Base-by-base conservation (phyloP, 176 grass and related monocot genomes). In the Puccinellia tenuiflora region DNA sequence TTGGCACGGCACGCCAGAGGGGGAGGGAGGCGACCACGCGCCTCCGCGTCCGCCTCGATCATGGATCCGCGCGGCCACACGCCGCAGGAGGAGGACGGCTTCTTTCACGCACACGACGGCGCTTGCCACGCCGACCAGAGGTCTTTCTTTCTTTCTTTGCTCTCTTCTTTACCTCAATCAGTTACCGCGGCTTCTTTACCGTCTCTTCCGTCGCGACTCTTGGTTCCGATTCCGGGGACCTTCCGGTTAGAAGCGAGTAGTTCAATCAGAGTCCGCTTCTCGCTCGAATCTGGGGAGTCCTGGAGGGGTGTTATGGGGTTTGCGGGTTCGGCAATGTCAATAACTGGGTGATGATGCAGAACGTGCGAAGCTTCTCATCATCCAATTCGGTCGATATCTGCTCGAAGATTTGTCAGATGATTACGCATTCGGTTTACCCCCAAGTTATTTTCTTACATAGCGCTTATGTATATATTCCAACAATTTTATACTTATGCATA, bases 11-110 rank as follows among this genome's bases (percentile, higher is more conserved):
- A 53, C 68, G 55, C 56, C 26, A 75, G 34, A 1, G 13, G 43
- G 34, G 85, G 68, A 65, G 56, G 68, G 84, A 53, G 78, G 68
- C 46, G 56, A 66, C 77, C 77, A 65, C 77, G 85, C 85, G 68
- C 51, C 51, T 54, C 51, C 20, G 17, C 68, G 68, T 38, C 53
- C 43, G 17, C 46, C 43, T 53, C 57, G 16, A 25, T 62, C 79
- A 87, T 87, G 79, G 79, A 87, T 82, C 85, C 71, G 55, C 77
- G 42, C 22, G 35, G 43, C 67, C 55, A 39, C 68, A 55, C 73
- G 54, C 18, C 77, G 50, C 79, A 75, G 79, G 71, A 76, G 28
- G 71, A 76, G 28, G 79, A 77, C 7, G 37, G 61, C 61, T 87
- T 87, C 60, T 82, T 87, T 28, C 47, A 42, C 47, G 30, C 61